Conservation (phyloP, 2,329 filamentous ascomycete species). For the Xylariaceae sp. region DNA sequence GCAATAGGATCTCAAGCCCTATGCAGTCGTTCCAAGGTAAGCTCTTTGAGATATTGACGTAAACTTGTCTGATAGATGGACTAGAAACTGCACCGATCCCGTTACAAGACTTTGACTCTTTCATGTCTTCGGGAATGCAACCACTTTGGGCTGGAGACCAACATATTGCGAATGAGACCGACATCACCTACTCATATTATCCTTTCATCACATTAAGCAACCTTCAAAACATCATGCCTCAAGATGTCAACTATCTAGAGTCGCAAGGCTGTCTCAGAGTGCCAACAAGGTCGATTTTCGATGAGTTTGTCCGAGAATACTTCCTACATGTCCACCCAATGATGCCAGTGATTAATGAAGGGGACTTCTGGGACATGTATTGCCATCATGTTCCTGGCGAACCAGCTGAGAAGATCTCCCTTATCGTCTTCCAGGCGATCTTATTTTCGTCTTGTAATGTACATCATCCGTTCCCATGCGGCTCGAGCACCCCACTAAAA, state of each 20-base stretch:
- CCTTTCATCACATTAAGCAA: slow-evolving; percentile 46
- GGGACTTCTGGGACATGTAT: slow-evolving; percentile 52
- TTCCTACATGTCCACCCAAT: slow-evolving; percentile 51
- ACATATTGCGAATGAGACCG: slow-evolving; percentile 32
- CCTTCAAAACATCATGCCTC: slow-evolving; percentile 43
- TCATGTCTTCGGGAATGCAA: slow-evolving; percentile 20
- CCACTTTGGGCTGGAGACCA: slow-evolving; percentile 35
- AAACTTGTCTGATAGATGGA: slow-evolving; percentile 5
- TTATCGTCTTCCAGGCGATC: slow-evolving; percentile 51
- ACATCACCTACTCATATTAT: slow-evolving; percentile 48
- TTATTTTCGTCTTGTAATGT: slow-evolving; percentile 48
- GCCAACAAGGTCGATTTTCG: slow-evolving; percentile 44
- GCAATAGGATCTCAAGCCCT: slow-evolving; percentile 21
- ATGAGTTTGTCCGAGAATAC: slow-evolving; percentile 53
- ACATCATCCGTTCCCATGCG: slow-evolving; percentile 12
- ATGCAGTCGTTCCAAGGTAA: slow-evolving; percentile 24
- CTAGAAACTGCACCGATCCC: slow-evolving; percentile 23
- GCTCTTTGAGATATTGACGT: slow-evolving; percentile 4
- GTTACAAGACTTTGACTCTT: slow-evolving; percentile 25
- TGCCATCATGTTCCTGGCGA: slow-evolving; percentile 28
- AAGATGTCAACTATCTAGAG: slow-evolving; percentile 51
- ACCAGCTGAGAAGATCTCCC: slow-evolving; percentile 39
- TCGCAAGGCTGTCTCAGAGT: slow-evolving; percentile 50
- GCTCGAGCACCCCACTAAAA: slow-evolving; percentile 1
- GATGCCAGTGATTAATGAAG: slow-evolving; percentile 48